Evolutionary conservation across 2,329 filamentous ascomycete species (phyloP).

Genomic region (Sporothrix pseudoabietina): DNA sequence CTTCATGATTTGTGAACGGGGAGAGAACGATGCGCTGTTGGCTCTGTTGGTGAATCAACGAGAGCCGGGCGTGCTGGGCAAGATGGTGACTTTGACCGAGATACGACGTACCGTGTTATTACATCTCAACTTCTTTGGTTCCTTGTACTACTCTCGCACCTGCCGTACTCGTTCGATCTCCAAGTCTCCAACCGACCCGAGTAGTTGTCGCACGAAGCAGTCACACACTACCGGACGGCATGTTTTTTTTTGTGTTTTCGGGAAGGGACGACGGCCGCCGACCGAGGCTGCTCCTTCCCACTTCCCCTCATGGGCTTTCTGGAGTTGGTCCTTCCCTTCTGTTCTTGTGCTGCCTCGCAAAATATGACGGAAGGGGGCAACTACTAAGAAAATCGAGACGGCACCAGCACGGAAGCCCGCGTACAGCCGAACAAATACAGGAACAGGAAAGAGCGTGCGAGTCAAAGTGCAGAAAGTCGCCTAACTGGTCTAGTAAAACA

Average conservation of each 20-base stretch:
- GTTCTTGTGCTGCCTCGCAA: not conserved
- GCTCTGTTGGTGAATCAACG: not conserved
- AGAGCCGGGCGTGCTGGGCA: not conserved
- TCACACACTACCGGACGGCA: not conserved
- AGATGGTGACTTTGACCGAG: not conserved
- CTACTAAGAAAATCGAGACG: not conserved
- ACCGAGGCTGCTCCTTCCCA: not conserved
- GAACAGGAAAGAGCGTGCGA: not conserved
- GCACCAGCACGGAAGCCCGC: not conserved
- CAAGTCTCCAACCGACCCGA: not conserved
- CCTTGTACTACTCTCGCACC: not conserved
- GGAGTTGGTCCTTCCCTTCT: not conserved
- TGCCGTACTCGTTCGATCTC: not conserved
- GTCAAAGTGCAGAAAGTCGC: not conserved
- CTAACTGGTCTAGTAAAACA: not conserved
- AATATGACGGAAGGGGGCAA: slow-evolving; percentile 12
- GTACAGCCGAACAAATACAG: not conserved
- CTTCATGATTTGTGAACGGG: not conserved
- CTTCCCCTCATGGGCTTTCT: not conserved
- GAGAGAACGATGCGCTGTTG: not conserved
- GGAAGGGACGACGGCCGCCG: not conserved
- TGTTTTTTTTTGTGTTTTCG: not conserved
- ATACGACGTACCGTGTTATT: not conserved
- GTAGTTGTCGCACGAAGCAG: not conserved
- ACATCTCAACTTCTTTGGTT: not conserved